Evolutionary conservation across 2,329 filamentous ascomycete genomes (phyloP).

Genomic region (Penicillium sp.): DNA sequence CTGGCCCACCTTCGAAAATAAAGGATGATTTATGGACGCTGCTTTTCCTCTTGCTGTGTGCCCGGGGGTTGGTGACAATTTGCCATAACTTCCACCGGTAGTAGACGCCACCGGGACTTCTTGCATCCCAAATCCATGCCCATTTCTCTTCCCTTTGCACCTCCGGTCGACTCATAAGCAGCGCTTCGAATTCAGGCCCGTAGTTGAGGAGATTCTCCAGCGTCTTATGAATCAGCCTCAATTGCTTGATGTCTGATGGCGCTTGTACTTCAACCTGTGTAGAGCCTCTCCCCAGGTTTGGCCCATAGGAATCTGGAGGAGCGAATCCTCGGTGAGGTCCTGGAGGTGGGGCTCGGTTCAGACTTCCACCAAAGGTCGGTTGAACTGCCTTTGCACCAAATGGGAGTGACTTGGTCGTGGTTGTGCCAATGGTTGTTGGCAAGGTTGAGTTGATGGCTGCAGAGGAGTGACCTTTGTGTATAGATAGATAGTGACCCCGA

Average conservation of each 20-base stretch:
- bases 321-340: slow-evolving; percentile 67
- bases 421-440: slow-evolving; percentile 52
- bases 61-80: slow-evolving; percentile 69
- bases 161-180: slow-evolving; percentile 83
- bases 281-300: slow-evolving; percentile 54
- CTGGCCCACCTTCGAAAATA: slow-evolving; percentile 74
- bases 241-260: slow-evolving; percentile 75
- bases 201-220: slow-evolving; percentile 78
- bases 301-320: slow-evolving; percentile 72
- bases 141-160: slow-evolving; percentile 87
- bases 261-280: slow-evolving; percentile 71
- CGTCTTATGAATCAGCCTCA: slow-evolving; percentile 85
- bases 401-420: slow-evolving; percentile 61
- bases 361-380: slow-evolving; percentile 50
- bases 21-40: slow-evolving; percentile 58
- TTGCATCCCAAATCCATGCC: slow-evolving; percentile 90
- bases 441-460: slow-evolving; percentile 63
- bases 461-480: slow-evolving; percentile 83
- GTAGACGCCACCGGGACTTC: slow-evolving; percentile 78
- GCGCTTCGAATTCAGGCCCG: slow-evolving; percentile 85
- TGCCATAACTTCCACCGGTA: slow-evolving; percentile 94
- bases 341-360: slow-evolving; percentile 54
- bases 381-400: slow-evolving; percentile 75
- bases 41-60: slow-evolving; percentile 35
- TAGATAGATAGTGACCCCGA: slow-evolving; percentile 77